A percentile compares a stretch with the other conserved stretches of the same genome.
Evolutionary conservation across 306 rosid genomes (phyloP).

Genomic region (Malus sieversii): DNA sequence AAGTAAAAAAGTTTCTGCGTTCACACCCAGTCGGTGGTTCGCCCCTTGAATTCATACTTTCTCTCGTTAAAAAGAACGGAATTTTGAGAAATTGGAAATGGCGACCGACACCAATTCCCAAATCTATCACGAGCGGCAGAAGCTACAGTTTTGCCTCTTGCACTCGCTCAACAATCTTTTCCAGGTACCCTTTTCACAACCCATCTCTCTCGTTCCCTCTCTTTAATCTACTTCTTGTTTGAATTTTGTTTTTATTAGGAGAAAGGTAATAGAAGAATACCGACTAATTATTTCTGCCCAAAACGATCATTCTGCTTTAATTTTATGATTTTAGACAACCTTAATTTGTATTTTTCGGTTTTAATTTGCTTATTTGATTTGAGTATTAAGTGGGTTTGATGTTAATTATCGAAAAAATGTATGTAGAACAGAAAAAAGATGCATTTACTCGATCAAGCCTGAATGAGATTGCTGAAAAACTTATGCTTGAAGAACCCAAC

Average conservation of each 20-base stretch:
- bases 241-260: neutral
- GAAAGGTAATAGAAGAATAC: neutral
- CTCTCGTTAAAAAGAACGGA: neutral
- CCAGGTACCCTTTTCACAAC: slow-evolving; percentile 42
- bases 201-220: neutral
- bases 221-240: neutral
- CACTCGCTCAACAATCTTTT: slow-evolving; percentile 87
- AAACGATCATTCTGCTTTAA: neutral
- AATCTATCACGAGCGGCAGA: slow-evolving; percentile 80
- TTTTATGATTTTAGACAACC: neutral
- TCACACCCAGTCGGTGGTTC: neutral
- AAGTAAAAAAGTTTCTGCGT: neutral
- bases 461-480: slow-evolving; percentile 66
- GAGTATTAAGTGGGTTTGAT: neutral
- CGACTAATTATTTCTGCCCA: neutral
- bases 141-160: slow-evolving; percentile 74
- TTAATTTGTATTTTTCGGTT: neutral
- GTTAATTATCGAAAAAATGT: neutral
- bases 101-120: slow-evolving; percentile 21
- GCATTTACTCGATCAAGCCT: slow-evolving; percentile 53
- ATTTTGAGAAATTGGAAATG: slow-evolving; percentile 30
- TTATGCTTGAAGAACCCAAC: slow-evolving; percentile 45
- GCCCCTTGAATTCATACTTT: neutral
- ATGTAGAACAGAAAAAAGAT: slow-evolving; percentile 46
- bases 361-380: neutral